These are phyloP conservation scores for Tricholoma terreum DNA, from an alignment of 768 basidiomycete species.

Conservation along the genomic window DNA sequence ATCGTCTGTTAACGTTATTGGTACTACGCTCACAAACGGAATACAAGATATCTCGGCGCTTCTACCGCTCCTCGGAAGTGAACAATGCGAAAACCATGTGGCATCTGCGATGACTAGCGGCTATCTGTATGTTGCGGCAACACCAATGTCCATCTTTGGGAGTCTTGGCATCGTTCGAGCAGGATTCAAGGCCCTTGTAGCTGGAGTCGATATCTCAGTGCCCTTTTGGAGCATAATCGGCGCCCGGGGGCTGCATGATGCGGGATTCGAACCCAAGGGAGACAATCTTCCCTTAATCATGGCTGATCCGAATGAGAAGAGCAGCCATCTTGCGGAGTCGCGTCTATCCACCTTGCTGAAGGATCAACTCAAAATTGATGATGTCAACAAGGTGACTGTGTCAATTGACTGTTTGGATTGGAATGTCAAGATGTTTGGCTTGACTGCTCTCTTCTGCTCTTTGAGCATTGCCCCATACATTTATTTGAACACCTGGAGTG, in stretches of 20 bases:
- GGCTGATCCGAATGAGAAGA: constrained; percentile 6
- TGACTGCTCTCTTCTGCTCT: neutral
- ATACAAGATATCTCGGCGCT: constrained; percentile 24
- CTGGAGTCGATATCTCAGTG: constrained; percentile 1
- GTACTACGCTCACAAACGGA: constrained; percentile 13
- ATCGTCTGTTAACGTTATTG: too few species aligned
- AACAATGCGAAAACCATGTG: constrained; percentile 21
- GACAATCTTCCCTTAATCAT: constrained; percentile 12
- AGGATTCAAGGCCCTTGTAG: constrained; percentile 12
- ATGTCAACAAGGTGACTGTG: neutral
- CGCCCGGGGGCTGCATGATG: constrained; percentile 1
- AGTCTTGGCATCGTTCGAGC: constrained; percentile 21
- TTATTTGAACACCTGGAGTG: neutral
- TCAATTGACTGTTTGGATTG: neutral
- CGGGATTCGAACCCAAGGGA: constrained; percentile 12
- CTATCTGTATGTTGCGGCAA: constrained; percentile 21
- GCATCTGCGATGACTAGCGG: constrained; percentile 16
- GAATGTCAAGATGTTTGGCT: constrained; percentile 8
- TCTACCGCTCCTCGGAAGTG: constrained; percentile 22
- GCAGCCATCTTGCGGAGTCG: constrained; percentile 6
- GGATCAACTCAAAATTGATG: constrained; percentile 1
- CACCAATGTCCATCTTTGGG: constrained; percentile 23
- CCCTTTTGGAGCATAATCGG: neutral
- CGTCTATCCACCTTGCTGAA: constrained; percentile 6
- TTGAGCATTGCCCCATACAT: constrained; percentile 10